Evolutionary conservation across 2,329 filamentous ascomycete genomes (phyloP), one percentile per base, ranked within the genome.

Genomic region (Beauveria scarabaeidicola): DNA sequence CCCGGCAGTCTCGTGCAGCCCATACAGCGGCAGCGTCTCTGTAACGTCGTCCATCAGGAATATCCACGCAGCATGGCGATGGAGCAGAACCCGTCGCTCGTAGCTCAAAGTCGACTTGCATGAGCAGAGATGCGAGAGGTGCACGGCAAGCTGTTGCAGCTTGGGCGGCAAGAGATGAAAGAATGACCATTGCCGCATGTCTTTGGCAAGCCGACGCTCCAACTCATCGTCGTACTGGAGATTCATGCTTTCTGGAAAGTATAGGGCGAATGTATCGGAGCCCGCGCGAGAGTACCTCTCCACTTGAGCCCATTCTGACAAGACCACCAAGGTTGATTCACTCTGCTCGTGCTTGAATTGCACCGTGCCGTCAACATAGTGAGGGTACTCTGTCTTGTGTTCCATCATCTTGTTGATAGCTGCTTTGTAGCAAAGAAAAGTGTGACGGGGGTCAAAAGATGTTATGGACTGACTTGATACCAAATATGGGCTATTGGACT

Each of bases 161-260:
- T 60, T 46, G 11, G 27, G 40, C 13, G 50, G 84, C 5, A 61
- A 40, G 1, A 36, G 46, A 8, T 15, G 83, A 29, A 92, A 70
- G 10, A 75, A 60, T 5, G n/a, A 2, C 38, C 51, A 60, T 10
- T 32, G 6, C n/a, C 3, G 40, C 11, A 55, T 36, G 25, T 55
- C 52, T 15, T 9, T 15, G 40, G 40, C 52, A 5, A 55, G 52
- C 27, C 10, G 38, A 9, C 15, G 7, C 13, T 55, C 41, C n/a
- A 55, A 3, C n/a, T 36, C n/a, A 5, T 27, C 19, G 41, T 55
- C 52, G 25, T 55, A 46, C 23, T 32, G 38, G 25, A 55, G 52
- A 17, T 23, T 29, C 19, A 55, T 21, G 3, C 25, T 46, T 41
- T 43, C 36, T 5, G 51, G 51, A 21, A 53, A 53, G 32, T 53